These are phyloP conservation scores for Herpotrichia juniperi DNA, from an alignment of 2,329 filamentous ascomycete genomes.

Conservation along the genomic window DNA sequence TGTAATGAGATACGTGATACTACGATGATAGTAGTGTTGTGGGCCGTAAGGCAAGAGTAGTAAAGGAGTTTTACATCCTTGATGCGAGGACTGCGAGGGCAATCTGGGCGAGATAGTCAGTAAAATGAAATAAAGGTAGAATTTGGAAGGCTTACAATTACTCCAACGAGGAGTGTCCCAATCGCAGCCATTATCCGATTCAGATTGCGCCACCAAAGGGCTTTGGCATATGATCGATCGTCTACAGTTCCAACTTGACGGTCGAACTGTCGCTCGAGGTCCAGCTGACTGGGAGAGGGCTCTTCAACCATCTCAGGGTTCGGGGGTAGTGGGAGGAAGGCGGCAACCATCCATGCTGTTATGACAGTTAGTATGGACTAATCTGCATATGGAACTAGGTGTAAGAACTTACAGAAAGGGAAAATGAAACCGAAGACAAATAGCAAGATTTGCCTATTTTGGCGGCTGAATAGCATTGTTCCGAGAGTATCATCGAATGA, in stretches of 20 bases:
- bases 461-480: constrained; percentile 65
- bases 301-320: constrained; percentile 61
- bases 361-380: constrained; percentile 19
- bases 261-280: constrained; percentile 52
- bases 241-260: constrained; percentile 53
- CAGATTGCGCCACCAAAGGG: constrained; percentile 68
- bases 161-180: constrained; percentile 60
- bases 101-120: constrained; percentile 31
- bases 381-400: constrained; percentile 10
- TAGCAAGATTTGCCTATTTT: constrained; percentile 75
- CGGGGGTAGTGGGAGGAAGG: constrained; percentile 73
- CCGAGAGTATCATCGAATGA: constrained; percentile 69
- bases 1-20: constrained; percentile 2
- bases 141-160: constrained; percentile 55
- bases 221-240: constrained; percentile 61
- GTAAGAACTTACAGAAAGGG: constrained; percentile 58
- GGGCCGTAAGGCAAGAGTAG: constrained; percentile 1
- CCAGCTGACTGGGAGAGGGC: constrained; percentile 38
- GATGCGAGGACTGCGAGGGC: constrained; percentile 45
- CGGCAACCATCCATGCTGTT: constrained; percentile 78
- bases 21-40: neutral
- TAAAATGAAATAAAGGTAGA: constrained; percentile 7
- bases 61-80: constrained; percentile 30
- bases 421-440: constrained; percentile 81
- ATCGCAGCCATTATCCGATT: constrained; percentile 67